A percentile compares a stretch with the other conserved stretches of the same genome.
These are phyloP conservation scores for Aspergillus biplanus DNA, from an alignment of 495 filamentous ascomycete genomes.

Conservation along the genomic window DNA sequence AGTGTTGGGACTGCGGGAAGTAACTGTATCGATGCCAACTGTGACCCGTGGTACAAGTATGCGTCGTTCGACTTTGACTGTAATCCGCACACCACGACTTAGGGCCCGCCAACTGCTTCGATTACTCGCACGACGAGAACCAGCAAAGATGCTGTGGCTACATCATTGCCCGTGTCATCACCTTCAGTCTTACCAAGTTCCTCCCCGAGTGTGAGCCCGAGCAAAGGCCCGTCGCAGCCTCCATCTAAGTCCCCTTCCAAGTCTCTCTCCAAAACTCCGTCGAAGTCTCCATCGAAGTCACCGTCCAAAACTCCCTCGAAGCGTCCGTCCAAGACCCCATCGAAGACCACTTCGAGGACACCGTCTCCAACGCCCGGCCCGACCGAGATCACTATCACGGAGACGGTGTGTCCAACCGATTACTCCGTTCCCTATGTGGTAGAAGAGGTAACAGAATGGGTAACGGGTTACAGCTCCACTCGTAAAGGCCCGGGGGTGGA, in stretches of 20 bases:
- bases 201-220: not conserved
- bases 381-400: not conserved
- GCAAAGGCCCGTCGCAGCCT: not conserved
- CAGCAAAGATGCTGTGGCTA: not conserved
- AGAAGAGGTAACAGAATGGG: too few species aligned
- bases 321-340: not conserved
- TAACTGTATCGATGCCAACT: not conserved
- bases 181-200: not conserved
- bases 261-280: not conserved
- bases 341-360: not conserved
- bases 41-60: not conserved
- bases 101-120: not conserved
- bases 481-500: too few species aligned
- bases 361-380: not conserved
- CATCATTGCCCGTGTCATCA: too few species aligned
- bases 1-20: not conserved
- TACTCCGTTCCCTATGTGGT: too few species aligned
- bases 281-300: not conserved
- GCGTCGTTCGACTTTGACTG: not conserved
- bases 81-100: not conserved
- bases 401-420: too few species aligned
- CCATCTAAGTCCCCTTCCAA: not conserved
- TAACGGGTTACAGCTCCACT: too few species aligned
- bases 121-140: not conserved
- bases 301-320: not conserved